phyloP scores from a whole-genome alignment of 805 yeast species.

The Clavispora phyllophila region DNA sequence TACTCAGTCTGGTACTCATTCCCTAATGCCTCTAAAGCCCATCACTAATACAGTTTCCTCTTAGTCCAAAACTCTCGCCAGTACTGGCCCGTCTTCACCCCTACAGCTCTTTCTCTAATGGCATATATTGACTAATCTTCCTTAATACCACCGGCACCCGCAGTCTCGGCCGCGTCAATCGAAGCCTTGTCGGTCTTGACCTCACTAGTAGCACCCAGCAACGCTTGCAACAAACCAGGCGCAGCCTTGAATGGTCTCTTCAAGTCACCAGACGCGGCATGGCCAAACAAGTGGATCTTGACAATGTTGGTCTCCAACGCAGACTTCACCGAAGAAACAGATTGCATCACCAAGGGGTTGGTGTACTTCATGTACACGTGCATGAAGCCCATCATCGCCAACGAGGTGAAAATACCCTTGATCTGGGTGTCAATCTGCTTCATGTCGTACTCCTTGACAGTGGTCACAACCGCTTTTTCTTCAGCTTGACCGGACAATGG shows the following conservation, averaged over 20 bases:
- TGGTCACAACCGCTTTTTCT: slow-evolving; percentile 75
- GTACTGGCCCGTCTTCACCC: too few relatives aligned
- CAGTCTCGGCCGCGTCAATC: slow-evolving; percentile 75
- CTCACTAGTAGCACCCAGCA: slow-evolving; percentile 56
- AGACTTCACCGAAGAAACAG: slow-evolving; percentile 82
- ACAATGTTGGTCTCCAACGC: slow-evolving; percentile 88
- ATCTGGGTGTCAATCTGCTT: slow-evolving; percentile 75
- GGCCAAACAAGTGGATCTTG: slow-evolving; percentile 81
- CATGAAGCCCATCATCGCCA: slow-evolving; percentile 98
- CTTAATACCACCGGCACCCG: slow-evolving; percentile 86
- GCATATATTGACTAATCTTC: slow-evolving; percentile 50
- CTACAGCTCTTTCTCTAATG: too few relatives aligned
- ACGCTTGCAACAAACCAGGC: slow-evolving; percentile 44
- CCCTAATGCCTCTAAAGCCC: too few relatives aligned
- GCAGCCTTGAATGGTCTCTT: slow-evolving; percentile 96
- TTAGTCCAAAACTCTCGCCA: too few relatives aligned
- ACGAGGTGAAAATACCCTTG: slow-evolving; percentile 78
- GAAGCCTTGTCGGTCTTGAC: slow-evolving; percentile 83
- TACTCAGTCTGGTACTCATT: too few relatives aligned
- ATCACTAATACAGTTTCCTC: too few relatives aligned
- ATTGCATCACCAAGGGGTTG: slow-evolving; percentile 94
- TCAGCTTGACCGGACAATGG: slow-evolving; percentile 73
- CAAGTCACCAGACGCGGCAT: slow-evolving; percentile 80
- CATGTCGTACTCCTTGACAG: slow-evolving; percentile 92
- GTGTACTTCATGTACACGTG: slow-evolving; percentile 96